These are phyloP conservation scores for Mortierella sp. DNA, from an alignment of 371 early-diverging fungal genomes.

Conservation along the genomic window DNA sequence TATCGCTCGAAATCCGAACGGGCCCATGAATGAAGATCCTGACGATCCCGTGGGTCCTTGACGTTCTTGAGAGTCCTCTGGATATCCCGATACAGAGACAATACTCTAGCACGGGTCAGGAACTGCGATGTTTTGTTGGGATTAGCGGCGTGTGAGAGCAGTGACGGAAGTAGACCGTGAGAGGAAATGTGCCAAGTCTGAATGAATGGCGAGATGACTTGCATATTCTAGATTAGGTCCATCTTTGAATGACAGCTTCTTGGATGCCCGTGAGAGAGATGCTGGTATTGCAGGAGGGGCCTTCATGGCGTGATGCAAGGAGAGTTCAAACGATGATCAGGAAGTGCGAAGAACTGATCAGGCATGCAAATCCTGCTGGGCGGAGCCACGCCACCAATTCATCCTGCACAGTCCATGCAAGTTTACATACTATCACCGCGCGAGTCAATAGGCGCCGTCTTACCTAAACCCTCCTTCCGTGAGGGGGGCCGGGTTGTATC, in stretches of 20 bases:
- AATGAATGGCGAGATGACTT: slow-evolving; percentile 3
- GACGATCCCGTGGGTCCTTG: slow-evolving; percentile 60
- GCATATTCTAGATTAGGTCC: slow-evolving; percentile 52
- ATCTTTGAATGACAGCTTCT: slow-evolving; percentile 20
- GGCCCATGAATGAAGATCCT: slow-evolving; percentile 67
- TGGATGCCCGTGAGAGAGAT: slow-evolving; percentile 33
- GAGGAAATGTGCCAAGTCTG: neutral
- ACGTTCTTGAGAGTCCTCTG: slow-evolving; percentile 63
- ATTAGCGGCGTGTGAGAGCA: neutral
- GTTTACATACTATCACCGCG: too few species aligned
- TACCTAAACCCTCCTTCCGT: too few species aligned
- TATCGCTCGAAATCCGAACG: slow-evolving; percentile 73
- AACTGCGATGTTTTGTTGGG: slow-evolving; percentile 54
- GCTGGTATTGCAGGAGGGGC: slow-evolving; percentile 41
- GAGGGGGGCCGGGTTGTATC: too few species aligned
- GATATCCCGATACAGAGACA: slow-evolving; percentile 71
- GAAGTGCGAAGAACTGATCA: too few species aligned
- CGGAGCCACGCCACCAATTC: too few species aligned
- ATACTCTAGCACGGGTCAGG: slow-evolving; percentile 62
- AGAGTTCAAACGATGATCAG: too few species aligned
- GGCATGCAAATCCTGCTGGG: too few species aligned
- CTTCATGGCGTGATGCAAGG: slow-evolving; percentile 3
- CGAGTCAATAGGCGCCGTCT: too few species aligned
- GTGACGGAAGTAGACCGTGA: too few species aligned
- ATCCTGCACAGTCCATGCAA: too few species aligned